Evolutionary conservation across 441 rosid genomes (phyloP).

Genomic region (Pelargonium myrrhifolium): DNA sequence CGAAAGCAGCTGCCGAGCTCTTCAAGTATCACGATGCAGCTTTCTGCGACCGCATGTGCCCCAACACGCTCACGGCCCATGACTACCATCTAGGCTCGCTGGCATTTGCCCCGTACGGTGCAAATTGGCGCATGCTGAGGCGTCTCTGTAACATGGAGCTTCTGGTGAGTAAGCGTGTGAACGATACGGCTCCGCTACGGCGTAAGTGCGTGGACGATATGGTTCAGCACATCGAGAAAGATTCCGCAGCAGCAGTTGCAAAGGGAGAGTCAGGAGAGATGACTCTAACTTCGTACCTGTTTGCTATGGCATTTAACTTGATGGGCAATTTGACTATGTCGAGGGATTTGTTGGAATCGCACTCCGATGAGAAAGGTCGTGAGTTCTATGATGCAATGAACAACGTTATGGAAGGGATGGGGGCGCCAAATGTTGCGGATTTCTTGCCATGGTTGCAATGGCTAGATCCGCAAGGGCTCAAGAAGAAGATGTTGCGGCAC

Average conservation of each 20-base stretch:
- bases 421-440: conserved; percentile 31
- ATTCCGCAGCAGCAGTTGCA: not conserved
- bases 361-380: conserved; percentile 18
- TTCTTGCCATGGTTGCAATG: conserved; percentile 33
- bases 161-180: conserved; percentile 28
- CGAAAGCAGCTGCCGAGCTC: conserved; percentile 29
- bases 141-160: conserved; percentile 35
- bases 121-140: conserved; percentile 36
- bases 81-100: conserved; percentile 30
- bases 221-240: conserved; percentile 18
- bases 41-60: conserved; percentile 29
- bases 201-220: conserved; percentile 27
- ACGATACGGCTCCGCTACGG: conserved; percentile 26
- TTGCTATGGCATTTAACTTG: conserved; percentile 31
- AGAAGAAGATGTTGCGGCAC: conserved; percentile 32
- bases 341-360: conserved; percentile 28
- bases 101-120: conserved; percentile 40
- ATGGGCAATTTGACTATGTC: conserved; percentile 40
- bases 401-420: conserved; percentile 28
- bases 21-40: conserved; percentile 43
- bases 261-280: conserved; percentile 7
- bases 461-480: conserved; percentile 42
- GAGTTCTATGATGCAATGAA: conserved; percentile 25
- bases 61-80: conserved; percentile 31
- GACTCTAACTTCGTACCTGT: conserved; percentile 26